Conservation (phyloP, 345 rosid genomes). For the Citrus glauca region DNA sequence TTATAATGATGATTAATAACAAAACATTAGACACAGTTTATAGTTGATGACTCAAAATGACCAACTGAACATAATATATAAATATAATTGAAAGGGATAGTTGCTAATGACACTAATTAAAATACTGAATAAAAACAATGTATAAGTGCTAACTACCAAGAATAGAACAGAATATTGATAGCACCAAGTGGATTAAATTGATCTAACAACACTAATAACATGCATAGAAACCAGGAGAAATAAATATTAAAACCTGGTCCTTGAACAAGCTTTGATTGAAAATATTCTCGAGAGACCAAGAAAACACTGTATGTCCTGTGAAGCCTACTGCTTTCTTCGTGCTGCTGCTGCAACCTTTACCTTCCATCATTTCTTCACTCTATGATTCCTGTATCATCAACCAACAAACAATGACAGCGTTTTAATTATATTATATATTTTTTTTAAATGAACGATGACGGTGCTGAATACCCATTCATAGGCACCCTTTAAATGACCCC, state of each 20-base stretch:
- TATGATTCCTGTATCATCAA: not conserved
- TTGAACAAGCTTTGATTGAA: constrained; percentile 22
- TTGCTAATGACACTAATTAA: no score
- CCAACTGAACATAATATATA: not conserved
- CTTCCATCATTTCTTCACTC: not conserved
- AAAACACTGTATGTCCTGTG: not conserved
- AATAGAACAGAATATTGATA: no score
- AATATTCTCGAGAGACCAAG: constrained; percentile 40
- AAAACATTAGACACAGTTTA: not conserved
- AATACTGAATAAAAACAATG: not conserved
- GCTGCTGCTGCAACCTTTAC: not conserved
- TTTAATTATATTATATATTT: no score
- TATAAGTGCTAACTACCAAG: no score
- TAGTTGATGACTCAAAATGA: not conserved
- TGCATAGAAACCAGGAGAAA: not conserved
- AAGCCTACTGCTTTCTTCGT: not conserved
- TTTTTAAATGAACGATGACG: no score
- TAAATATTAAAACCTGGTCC: constrained; percentile 14
- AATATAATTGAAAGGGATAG: not conserved
- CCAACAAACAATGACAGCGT: not conserved
- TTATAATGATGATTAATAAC: not conserved
- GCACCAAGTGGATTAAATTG: no score
- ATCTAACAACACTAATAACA: no score
- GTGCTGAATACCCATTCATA: not conserved
- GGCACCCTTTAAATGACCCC: not conserved